Conservation (phyloP, 306 rosid species). For the Lupinus albus region DNA sequence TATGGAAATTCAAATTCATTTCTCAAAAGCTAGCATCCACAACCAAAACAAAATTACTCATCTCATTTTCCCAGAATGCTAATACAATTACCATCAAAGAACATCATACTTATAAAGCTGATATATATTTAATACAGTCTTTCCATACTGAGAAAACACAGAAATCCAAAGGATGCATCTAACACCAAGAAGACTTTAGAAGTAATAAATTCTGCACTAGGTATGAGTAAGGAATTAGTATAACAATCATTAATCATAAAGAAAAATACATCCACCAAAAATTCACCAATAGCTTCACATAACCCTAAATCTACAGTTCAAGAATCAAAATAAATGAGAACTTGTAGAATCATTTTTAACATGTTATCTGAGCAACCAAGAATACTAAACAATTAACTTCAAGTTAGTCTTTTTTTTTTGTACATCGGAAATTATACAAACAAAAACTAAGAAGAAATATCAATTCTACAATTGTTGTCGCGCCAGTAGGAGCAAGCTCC, state of each 20-base stretch:
- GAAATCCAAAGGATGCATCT: neutral
- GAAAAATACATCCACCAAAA: constrained; percentile 4
- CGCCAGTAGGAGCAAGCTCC: no score
- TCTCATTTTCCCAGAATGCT: neutral
- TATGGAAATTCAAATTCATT: constrained; percentile 29
- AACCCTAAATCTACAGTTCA: constrained; percentile 6
- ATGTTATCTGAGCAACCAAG: neutral
- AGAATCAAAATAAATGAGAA: neutral
- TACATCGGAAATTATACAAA: no score
- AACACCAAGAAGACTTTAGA: constrained; percentile 22
- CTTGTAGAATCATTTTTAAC: neutral
- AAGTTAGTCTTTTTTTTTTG: no score
- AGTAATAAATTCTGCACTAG: constrained; percentile 19
- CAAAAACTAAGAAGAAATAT: no score
- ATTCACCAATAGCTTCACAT: constrained; percentile 1
- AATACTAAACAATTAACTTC: neutral
- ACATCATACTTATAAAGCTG: neutral
- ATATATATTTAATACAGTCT: constrained; percentile 5
- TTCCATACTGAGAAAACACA: constrained; percentile 24
- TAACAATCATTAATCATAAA: constrained; percentile 13
- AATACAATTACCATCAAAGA: constrained; percentile 4
- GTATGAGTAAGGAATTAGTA: constrained; percentile 13
- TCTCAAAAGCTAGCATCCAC: constrained; percentile 17
- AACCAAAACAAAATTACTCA: constrained; percentile 32
- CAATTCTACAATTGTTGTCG: no score